Base-by-base conservation (phyloP, 768 basidiomycete genomes). In the Mycena crocata region DNA sequence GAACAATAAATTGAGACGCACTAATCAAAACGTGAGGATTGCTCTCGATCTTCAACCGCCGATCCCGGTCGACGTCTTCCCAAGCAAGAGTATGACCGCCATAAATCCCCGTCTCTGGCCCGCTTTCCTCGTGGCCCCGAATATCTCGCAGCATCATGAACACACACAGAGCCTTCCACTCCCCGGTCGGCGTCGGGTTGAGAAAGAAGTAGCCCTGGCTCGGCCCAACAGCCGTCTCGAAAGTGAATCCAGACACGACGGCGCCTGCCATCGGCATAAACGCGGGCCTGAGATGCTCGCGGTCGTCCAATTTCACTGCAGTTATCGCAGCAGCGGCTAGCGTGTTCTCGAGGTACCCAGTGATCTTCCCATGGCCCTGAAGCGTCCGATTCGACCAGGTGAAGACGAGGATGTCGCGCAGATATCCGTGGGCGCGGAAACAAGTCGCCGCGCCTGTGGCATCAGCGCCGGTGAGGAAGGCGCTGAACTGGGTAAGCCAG, bases 61-160 rank as follows among this genome's bases (percentile, higher is more conserved):
- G 28, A 31, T 71, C 70, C 24, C 52, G 61, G 8, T 50, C 17
- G 21, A 69, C 51, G 34, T 73, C 70, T 17, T 31, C 58, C 72
- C 72, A 73, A 19, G 65, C 35, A 17, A 68, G 35, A 1, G 64
- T 66, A 44, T 71, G 72, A 2, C 55, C 70, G 7, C 64, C 68
- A 49, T 72, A 72, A 2, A 65, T 24, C 3, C 69, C 71, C 21
- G 26, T 19, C 37, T 72, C 63, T 10, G 61, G 32, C 5, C 60
- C 63, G 21, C 13, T 37, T 46, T 72, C 73, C 50, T 74, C 73
- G 64, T 74, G 71, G 7, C 70, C 73, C 39, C 66, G 50, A n/a
- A 74, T 56, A 56, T 74, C 71, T 1, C 21, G 40, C 7, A 69
- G 40, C 35, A 40, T 51, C 42, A 69, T 46, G 26, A 69, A 65